Base-by-base conservation (phyloP, 73 alveolate genomes). In the Urostyla sp. region DNA sequence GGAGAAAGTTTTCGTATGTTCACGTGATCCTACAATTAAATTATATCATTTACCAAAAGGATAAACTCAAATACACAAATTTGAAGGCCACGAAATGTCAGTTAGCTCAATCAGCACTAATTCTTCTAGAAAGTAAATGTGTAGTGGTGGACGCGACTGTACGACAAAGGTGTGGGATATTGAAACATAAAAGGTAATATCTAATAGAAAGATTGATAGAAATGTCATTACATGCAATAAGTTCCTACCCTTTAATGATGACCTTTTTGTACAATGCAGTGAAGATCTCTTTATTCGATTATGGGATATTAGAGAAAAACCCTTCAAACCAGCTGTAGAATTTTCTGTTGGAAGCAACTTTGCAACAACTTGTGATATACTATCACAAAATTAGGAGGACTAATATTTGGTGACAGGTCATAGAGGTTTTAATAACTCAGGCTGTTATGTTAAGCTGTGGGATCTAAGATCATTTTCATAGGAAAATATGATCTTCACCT, bases 141-240 rank as follows among this genome's bases (percentile, higher is more conserved):
- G 72, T 2, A 61, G 85, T 76, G 95, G 95, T 4, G 51, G 88
- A 24, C 55, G 92, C 37, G 95, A 89, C 48, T 76, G 81, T 20
- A 72, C 80, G 0, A 72, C 91, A 6, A 57, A 77, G 40, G 83
- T 89, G 0, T 89, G 95, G 92, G 95, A 89, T 53, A 43, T 89
- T 24, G 86, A 72, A 37, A 49, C 85, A 16, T 56, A 72, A 36
- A 61, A 74, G 49, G 36, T 53, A 28, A 43, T 51, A 11, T 20
- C 18, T 11, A 75, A 40, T 16, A 58, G 77, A n/a, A 56, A 32
- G 23, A 85, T 89, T 26, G 88, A 83, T 20, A 59, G 92, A 67
- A 89, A 89, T 58, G 77, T 86, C 50, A 74, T 89, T 67, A 89
- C 95, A 8, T 45, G 46, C 18, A 44, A 84, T 84, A 48, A 56